Conservation (phyloP, 495 filamentous ascomycete genomes). For the Daldinia loculata region DNA sequence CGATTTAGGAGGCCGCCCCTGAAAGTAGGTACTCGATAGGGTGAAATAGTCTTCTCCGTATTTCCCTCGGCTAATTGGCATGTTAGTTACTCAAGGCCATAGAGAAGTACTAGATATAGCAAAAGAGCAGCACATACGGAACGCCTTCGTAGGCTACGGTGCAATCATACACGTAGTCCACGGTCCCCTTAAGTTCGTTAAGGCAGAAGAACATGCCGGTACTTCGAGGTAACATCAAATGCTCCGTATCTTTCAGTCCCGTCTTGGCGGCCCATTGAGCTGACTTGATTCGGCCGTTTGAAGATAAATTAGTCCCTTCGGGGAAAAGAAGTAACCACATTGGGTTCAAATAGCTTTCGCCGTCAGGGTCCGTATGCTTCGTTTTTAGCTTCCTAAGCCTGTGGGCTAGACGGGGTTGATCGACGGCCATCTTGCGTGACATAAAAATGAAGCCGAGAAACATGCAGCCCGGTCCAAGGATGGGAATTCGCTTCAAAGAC, state of each 20-base stretch:
- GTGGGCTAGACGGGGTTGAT: constrained; percentile 73
- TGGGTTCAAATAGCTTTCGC: constrained; percentile 65
- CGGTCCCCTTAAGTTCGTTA: constrained; percentile 71
- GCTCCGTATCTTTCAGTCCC: constrained; percentile 70
- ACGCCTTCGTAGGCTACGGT: constrained; percentile 87
- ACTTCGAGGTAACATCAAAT: constrained; percentile 75
- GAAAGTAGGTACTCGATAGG: constrained; percentile 74
- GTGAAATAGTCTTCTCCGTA: constrained; percentile 83
- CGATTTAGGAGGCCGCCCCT: constrained; percentile 80
- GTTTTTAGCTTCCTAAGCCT: constrained; percentile 74
- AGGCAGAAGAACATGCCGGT: constrained; percentile 81
- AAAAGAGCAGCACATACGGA: constrained; percentile 59
- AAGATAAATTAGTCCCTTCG: constrained; percentile 80
- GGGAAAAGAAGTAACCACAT: constrained; percentile 91
- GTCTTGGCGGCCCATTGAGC: constrained; percentile 74
- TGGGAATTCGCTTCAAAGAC: constrained; percentile 77
- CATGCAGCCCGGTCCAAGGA: constrained; percentile 81
- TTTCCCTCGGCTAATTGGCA: constrained; percentile 62
- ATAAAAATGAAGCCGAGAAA: constrained; percentile 88
- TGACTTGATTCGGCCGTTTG: constrained; percentile 70
- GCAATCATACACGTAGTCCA: constrained; percentile 86
- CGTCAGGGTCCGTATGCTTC: constrained; percentile 60
- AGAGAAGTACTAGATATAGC: not conserved
- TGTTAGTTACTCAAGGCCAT: constrained; percentile 28
- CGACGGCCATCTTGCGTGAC: constrained; percentile 81